Evolutionary conservation across 805 yeast genomes (phyloP), one percentile per base, ranked within the genome.

Genomic region (Torulaspora microellipsoides): DNA sequence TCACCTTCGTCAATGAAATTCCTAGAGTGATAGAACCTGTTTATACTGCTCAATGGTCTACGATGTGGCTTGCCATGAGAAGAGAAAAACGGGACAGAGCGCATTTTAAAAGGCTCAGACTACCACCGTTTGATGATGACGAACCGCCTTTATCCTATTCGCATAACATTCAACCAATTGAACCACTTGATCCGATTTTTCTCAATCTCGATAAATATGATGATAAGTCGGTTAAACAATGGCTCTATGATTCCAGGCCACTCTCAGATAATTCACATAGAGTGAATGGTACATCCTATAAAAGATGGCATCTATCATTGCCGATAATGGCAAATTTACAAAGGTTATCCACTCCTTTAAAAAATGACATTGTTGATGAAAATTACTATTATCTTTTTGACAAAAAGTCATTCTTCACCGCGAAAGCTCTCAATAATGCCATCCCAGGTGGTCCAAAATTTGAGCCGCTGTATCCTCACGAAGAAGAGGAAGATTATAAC

Each of bases 121-220:
- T 93, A 53, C 99, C 99, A 1, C 90, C 95, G 0, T 89, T 91
- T 66, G 99, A 93, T 64, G 99, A 93, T 60, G 99, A 93, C 63
- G 98, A 91, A 62, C 96, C 96, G 0, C 95, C 95, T 1, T 59
- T 90, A 27, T 77, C 82, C 44, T 93, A 86, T 81, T 56, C 80
- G n/a, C 95, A 88, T 43, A 83, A 85, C 55, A 68, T 89, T 11
- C 83, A 85, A 48, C 83, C 79, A 12, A 67, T 81, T 0, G 90
- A 84, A 38, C 81, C 87, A 0, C 72, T 78, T 5, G 91, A 83
- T n/a, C 73, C 91, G 0, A 77, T 90, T 15, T 78, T 71, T 48
- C 58, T 85, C 48, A 83, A 83, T 20, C 62, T 85, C n/a, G 83
- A 81, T 54, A 75, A 74, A 25, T 69, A 67, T 9, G 85, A 81